Percentiles rank a stretch among this genome's conserved stretches.
Conservation (phyloP, 2,329 filamentous ascomycete genomes). For the Aspergillus candidus region DNA sequence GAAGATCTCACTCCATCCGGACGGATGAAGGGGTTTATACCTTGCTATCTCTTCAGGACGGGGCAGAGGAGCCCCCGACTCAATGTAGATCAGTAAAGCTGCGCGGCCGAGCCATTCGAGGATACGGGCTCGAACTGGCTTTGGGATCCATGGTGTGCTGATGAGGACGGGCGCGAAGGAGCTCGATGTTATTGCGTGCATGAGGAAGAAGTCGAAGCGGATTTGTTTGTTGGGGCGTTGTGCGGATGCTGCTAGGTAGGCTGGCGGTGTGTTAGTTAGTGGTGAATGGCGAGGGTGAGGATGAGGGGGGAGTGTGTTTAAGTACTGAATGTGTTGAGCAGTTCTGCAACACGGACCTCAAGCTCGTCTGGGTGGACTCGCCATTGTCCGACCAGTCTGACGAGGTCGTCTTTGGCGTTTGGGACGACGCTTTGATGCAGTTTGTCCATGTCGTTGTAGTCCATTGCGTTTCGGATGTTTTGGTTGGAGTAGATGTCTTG, state of each 20-base stretch:
- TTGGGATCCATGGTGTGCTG: constrained; percentile 8
- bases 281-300: constrained; percentile 14
- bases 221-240: constrained; percentile 12
- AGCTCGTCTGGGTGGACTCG: constrained; percentile 8
- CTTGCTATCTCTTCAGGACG: constrained; percentile 4
- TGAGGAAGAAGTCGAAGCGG: constrained; percentile 11
- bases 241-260: constrained; percentile 11
- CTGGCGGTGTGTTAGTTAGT: not conserved
- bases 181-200: not conserved
- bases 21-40: constrained; percentile 6
- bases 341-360: constrained; percentile 9
- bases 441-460: constrained; percentile 10
- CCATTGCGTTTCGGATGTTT: constrained; percentile 7
- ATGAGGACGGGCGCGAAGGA: constrained; percentile 11
- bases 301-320: not conserved
- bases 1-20: constrained; percentile 9
- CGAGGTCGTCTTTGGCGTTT: constrained; percentile 8
- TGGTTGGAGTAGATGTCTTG: constrained; percentile 5
- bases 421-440: constrained; percentile 7
- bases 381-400: constrained; percentile 7
- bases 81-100: constrained; percentile 12
- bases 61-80: constrained; percentile 6
- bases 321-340: constrained; percentile 10
- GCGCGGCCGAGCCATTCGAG: constrained; percentile 16
- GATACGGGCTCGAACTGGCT: constrained; percentile 7